Evolutionary conservation across 306 rosid species (phyloP).

Genomic region (Malus sylvestris): DNA sequence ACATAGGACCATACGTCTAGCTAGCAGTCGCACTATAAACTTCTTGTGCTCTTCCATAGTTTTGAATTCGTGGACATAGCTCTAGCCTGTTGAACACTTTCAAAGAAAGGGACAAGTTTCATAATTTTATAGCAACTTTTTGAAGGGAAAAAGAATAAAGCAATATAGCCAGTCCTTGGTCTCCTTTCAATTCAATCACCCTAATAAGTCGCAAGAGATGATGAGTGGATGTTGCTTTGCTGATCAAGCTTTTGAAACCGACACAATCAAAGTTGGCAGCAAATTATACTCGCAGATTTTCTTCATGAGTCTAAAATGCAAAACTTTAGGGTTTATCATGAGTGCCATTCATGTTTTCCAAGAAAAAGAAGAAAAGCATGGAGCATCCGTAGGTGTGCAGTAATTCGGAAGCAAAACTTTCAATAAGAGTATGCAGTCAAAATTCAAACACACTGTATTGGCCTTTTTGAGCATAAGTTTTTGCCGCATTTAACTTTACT

Average conservation of each 20-base stretch:
- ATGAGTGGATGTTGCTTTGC: constrained; percentile 5
- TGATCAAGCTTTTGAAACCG: constrained; percentile 7
- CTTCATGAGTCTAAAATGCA: background rate
- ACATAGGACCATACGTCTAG: too few relatives aligned
- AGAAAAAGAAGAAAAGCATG: background rate
- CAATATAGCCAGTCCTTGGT: background rate
- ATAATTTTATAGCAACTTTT: background rate
- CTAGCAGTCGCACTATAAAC: too few relatives aligned
- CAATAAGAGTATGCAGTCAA: background rate
- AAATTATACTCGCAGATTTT: too few relatives aligned
- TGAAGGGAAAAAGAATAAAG: background rate
- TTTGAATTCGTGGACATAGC: background rate
- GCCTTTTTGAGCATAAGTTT: background rate
- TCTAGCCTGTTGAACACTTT: background rate
- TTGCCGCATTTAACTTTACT: background rate
- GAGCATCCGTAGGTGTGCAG: too few relatives aligned
- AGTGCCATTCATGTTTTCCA: background rate
- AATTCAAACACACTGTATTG: background rate
- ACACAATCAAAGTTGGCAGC: background rate
- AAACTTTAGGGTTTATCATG: background rate
- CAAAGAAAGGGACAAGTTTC: background rate
- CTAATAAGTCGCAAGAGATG: background rate
- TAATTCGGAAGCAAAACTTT: background rate
- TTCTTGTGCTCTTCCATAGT: background rate
- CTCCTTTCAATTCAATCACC: constrained; percentile 13